phyloP scores from a whole-genome alignment of 495 filamentous ascomycete genomes.

The Penicillium fimorum region DNA sequence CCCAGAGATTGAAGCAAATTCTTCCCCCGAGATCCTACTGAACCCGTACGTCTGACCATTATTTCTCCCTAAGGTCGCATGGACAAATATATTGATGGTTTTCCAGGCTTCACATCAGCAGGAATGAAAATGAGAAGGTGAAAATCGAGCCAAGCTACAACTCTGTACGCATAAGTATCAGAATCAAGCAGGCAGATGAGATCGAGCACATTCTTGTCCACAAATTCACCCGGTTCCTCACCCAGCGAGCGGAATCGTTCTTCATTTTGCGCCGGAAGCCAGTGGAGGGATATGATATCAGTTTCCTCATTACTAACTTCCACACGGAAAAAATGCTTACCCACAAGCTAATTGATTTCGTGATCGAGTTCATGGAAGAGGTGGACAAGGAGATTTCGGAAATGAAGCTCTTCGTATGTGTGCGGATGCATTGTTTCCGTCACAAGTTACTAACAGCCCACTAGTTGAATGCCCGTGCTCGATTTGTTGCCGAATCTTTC shows the following conservation, averaged over 20 bases:
- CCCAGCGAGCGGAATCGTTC: conserved; percentile 94
- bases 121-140: conserved; percentile 94
- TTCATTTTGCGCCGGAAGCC: conserved; percentile 95
- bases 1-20: conserved; percentile 83
- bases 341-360: conserved; percentile 97
- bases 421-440: conserved; percentile 16
- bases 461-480: conserved; percentile 92
- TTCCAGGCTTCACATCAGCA: conserved; percentile 54
- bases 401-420: conserved; percentile 97
- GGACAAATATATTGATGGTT: conserved; percentile 6
- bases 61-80: background rate
- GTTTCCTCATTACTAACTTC: conserved; percentile 96
- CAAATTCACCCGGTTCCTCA: conserved; percentile 96
- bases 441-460: conserved; percentile 19
- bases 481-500: conserved; percentile 98
- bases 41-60: conserved; percentile 62
- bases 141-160: conserved; percentile 82
- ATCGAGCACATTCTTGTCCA: conserved; percentile 93
- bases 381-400: conserved; percentile 99
- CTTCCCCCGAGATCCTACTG: conserved; percentile 87
- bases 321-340: conserved; percentile 98
- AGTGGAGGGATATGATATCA: conserved; percentile 97
- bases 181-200: conserved; percentile 99
- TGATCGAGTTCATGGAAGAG: conserved; percentile 99
- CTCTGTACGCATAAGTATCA: conserved; percentile 90